Evolutionary conservation across 129 eudicot species (phyloP), one percentile per base, ranked within the genome.

Genomic region (Scalesia atractyloides): DNA sequence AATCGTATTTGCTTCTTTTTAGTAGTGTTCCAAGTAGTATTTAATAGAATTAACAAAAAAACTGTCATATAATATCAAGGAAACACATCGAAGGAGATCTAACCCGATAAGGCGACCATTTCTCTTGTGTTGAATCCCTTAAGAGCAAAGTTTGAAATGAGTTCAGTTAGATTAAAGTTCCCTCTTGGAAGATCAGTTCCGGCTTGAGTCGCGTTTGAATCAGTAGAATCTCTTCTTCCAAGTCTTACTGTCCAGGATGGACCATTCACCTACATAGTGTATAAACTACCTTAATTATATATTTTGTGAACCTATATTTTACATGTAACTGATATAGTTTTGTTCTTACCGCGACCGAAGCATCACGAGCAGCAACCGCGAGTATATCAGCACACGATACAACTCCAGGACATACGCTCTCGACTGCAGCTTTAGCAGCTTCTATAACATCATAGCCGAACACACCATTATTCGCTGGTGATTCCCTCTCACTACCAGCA

Each of bases 331-430:
- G 10, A 41, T 41, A 1, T 8, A 41, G 46, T 41, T 41, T 41
- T 41, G 46, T 41, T 41, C 9, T 41, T 54, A 56, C 62, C 62
- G 62, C 62, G 0, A 56, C 82, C 7, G 87, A 85, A 0, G 88
- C 87, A 19, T 88, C 96, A 26, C 91, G 76, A 1, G 91, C 91
- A 5, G 96, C 87, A 78, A 88, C 58, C 0, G 87, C 73, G 9
- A 88, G 76, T 44, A 88, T 77, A 47, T 88, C 96, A 0, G 91
- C 82, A 73, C 96, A 88, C 0, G 96, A 88, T 34, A 88, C 91
- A 43, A 79, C 77, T n/a, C 54, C 76, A 7, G 91, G 96, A 52
- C 96, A 88, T 17, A 53, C 64, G 36, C 64, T 66, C 69, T 88
- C 96, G 4, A 86, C 79, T 22, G 60, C 65, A 48, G 85, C 41